Base-by-base conservation (phyloP, 1,139 yeast species). In the Diutina mesorugosa region DNA sequence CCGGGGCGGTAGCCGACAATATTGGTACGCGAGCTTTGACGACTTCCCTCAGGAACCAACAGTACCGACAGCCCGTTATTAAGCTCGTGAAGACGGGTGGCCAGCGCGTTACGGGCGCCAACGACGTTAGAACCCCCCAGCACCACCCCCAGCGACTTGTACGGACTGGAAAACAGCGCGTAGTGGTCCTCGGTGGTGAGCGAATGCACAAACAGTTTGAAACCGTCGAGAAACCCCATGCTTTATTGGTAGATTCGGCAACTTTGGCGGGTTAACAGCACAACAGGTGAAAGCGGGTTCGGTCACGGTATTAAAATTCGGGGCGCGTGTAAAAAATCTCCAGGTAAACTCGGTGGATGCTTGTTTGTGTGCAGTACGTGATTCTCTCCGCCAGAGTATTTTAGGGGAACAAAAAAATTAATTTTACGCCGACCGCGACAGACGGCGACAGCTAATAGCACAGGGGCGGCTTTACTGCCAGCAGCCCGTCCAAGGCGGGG, bases 101-200 rank as follows among this genome's bases (percentile, higher is more conserved):
- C 63, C 7, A 73, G 67, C 21, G 58, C 58, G 54, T 58, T 55
- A 5, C 66, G 58, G 4, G 66, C 62, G 47, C 70, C 67, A 8
- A 65, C 64, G 28, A 62, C 58, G 45, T 65, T 56, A 65, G 66
- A 69, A 6, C 61, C 62, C 6, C 60, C 60, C n/a, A 57, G 54
- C 12, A 50, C 28, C 28, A 32, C 28, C 28, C 53, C 53, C 50
- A 59, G 57, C 51, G 59, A 69, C 57, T 67, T 69, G 61, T 74
- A 75, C 3, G 80, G 79, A 56, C 80, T 70, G 61, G 78, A 76
- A 65, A 78, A 81, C 50, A 83, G 75, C 55, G 87, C 87, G 65
- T 83, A 83, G 64, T 82, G 84, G 64, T 83, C 87, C 54, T 77
- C 82, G 29, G 87, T 82, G 50, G 86, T 81, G 57, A 83, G 76